These are phyloP conservation scores for Pulveroboletus ravenelii DNA, from an alignment of 768 basidiomycete species.

Conservation along the genomic window DNA sequence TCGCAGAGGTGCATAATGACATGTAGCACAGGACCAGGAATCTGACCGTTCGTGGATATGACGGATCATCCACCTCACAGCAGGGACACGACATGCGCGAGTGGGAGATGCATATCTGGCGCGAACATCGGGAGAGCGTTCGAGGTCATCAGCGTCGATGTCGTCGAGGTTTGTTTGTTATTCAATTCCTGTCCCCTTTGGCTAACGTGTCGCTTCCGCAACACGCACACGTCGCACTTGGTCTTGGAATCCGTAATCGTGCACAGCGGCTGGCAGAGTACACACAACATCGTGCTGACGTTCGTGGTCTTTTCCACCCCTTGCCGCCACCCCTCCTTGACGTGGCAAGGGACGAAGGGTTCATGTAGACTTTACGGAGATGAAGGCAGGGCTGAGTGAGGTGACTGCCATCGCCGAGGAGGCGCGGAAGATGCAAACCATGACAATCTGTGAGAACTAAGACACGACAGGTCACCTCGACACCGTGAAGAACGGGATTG, in stretches of 20 bases:
- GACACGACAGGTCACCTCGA: too few relatives aligned
- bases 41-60: too few relatives aligned
- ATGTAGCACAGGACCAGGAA: too few relatives aligned
- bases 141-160: slow-evolving; percentile 62
- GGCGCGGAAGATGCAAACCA: slow-evolving; percentile 37
- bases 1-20: too few relatives aligned
- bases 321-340: slow-evolving; percentile 28
- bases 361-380: slow-evolving; percentile 22
- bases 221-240: slow-evolving; percentile 46
- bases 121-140: slow-evolving; percentile 54
- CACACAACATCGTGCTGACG: slow-evolving; percentile 45
- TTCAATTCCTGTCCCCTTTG: slow-evolving; percentile 20
- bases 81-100: slow-evolving; percentile 27
- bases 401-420: too few relatives aligned
- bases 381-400: slow-evolving; percentile 19
- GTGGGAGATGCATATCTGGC: slow-evolving; percentile 25
- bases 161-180: too few relatives aligned
- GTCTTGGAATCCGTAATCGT: slow-evolving; percentile 57
- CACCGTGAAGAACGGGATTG: too few relatives aligned
- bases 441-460: slow-evolving; percentile 29
- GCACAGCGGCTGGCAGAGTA: too few relatives aligned
- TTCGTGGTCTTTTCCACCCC: slow-evolving; percentile 30
- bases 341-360: slow-evolving; percentile 29
- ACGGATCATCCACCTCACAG: slow-evolving; percentile 1
- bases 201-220: slow-evolving; percentile 34